These are phyloP conservation scores for Mortierella sp. DNA, from an alignment of 371 early-diverging fungal species.

Conservation along the genomic window DNA sequence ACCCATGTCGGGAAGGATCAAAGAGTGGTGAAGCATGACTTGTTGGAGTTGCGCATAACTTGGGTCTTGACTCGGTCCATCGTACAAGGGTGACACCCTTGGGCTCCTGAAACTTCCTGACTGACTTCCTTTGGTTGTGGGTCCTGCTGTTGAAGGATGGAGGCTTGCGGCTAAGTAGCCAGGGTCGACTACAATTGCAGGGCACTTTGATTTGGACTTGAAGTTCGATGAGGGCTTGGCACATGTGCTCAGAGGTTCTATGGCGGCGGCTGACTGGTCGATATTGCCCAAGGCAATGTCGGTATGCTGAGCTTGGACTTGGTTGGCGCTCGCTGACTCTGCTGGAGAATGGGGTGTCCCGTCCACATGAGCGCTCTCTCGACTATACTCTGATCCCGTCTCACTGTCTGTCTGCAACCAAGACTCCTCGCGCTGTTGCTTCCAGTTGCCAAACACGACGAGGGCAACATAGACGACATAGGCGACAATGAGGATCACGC, in stretches of 20 bases:
- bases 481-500: slow-evolving; percentile 65
- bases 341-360: neutral
- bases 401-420: neutral
- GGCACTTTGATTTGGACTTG: slow-evolving; percentile 18
- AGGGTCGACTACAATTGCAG: slow-evolving; percentile 18
- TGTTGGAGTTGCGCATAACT: slow-evolving; percentile 23
- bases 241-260: neutral
- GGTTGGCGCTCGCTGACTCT: neutral
- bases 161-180: neutral
- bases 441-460: slow-evolving; percentile 70
- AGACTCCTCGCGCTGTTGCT: slow-evolving; percentile 41
- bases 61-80: slow-evolving; percentile 17
- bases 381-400: neutral
- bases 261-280: neutral
- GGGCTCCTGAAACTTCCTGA: neutral
- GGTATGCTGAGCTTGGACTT: neutral
- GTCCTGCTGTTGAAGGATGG: neutral
- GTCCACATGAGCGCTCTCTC: neutral
- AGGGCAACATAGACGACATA: slow-evolving; percentile 71
- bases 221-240: slow-evolving; percentile 14
- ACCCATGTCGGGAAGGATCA: slow-evolving; percentile 22
- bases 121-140: neutral
- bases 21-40: slow-evolving; percentile 21
- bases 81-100: slow-evolving; percentile 1
- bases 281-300: neutral